These are phyloP conservation scores for Acorus gramineus DNA, from an alignment of 106 monocot genomes.

Conservation along the genomic window DNA sequence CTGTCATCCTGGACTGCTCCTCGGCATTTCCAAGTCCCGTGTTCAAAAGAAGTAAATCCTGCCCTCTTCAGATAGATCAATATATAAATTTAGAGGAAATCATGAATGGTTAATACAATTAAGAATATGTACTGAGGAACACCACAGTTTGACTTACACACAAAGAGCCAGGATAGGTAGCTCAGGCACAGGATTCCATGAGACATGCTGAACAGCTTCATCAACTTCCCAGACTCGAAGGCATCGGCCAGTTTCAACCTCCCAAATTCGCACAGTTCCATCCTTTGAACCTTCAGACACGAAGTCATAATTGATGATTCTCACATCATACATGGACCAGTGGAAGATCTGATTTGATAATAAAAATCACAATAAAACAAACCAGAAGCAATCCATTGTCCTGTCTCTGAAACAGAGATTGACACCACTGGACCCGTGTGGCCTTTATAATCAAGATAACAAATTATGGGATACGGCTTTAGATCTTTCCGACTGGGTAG, in stretches of 20 bases:
- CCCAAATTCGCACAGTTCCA: slow-evolving; percentile 90
- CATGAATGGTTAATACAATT: too few species aligned
- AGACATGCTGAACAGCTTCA: slow-evolving; percentile 56
- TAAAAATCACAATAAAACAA: slow-evolving; percentile 10
- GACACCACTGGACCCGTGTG: slow-evolving; percentile 71
- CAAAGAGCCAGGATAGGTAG: slow-evolving; percentile 66
- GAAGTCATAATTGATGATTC: neutral
- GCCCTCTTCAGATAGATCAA: slow-evolving; percentile 35
- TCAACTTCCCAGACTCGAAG: slow-evolving; percentile 78
- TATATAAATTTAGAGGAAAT: too few species aligned
- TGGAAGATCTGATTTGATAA: neutral
- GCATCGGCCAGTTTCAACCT: slow-evolving; percentile 82
- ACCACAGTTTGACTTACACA: slow-evolving; percentile 31
- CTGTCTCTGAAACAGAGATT: slow-evolving; percentile 61
- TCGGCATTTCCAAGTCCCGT: slow-evolving; percentile 74
- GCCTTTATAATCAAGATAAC: slow-evolving; percentile 91
- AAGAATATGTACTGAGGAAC: too few species aligned
- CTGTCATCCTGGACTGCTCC: slow-evolving; percentile 42
- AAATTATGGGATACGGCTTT: slow-evolving; percentile 80
- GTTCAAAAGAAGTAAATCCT: slow-evolving; percentile 84
- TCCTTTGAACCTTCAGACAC: slow-evolving; percentile 64
- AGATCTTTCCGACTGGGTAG: slow-evolving; percentile 87
- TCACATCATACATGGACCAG: neutral
- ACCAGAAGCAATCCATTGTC: slow-evolving; percentile 98
- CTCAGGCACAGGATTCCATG: slow-evolving; percentile 86